Evolutionary conservation across 371 early-diverging fungal species (phyloP).

Genomic region (Mucor indicus): DNA sequence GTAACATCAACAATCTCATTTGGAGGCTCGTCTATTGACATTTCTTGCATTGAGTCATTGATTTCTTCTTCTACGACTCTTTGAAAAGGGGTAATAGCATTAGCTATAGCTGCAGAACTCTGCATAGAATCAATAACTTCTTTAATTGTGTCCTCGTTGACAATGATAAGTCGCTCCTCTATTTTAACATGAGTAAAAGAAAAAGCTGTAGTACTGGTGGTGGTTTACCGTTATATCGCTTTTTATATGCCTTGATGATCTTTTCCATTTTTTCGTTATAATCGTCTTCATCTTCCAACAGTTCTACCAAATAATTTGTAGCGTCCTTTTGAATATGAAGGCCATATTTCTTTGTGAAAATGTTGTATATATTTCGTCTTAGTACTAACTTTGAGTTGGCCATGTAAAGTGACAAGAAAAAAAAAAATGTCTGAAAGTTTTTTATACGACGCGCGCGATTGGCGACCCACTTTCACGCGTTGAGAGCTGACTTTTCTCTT

Average conservation of each 20-base stretch:
- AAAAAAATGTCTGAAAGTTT: too few species aligned
- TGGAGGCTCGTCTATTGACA: slow-evolving; percentile 26
- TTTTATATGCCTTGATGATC: slow-evolving; percentile 64
- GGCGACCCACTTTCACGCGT: too few species aligned
- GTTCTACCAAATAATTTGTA: slow-evolving; percentile 48
- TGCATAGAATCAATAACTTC: slow-evolving; percentile 25
- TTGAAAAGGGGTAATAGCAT: slow-evolving; percentile 21
- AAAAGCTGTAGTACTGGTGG: neutral
- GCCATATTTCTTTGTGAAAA: slow-evolving; percentile 70
- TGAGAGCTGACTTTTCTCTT: too few species aligned
- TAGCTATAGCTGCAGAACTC: slow-evolving; percentile 25
- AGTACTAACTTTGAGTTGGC: slow-evolving; percentile 13
- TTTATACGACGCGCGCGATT: too few species aligned
- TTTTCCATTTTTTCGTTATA: slow-evolving; percentile 52
- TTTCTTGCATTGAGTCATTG: slow-evolving; percentile 27
- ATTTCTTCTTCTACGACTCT: slow-evolving; percentile 20
- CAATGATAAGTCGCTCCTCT: slow-evolving; percentile 26
- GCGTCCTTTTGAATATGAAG: slow-evolving; percentile 73
- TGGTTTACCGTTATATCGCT: slow-evolving; percentile 27
- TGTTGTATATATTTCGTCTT: slow-evolving; percentile 29
- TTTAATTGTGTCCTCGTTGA: slow-evolving; percentile 27
- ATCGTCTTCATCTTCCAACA: slow-evolving; percentile 39
- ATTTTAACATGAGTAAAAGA: neutral
- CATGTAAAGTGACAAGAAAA: slow-evolving; percentile 2
- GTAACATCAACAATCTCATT: slow-evolving; percentile 48